These are phyloP conservation scores for Chaetomium fimeti DNA, from an alignment of 495 filamentous ascomycete species.

Conservation along the genomic window DNA sequence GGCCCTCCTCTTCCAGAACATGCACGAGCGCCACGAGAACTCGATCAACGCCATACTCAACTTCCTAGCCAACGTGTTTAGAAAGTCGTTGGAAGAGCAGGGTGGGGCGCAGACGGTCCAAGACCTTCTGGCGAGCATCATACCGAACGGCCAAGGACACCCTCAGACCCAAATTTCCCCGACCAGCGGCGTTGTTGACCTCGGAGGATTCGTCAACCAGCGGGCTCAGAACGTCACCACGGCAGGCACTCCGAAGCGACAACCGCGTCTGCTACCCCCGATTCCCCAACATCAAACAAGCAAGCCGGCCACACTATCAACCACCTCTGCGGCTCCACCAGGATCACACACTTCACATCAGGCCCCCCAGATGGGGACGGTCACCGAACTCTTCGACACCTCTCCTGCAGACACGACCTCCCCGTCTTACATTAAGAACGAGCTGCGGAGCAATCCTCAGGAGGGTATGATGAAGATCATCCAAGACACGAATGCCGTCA, in stretches of 20 bases:
- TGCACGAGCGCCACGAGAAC: constrained; percentile 94
- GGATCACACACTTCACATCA: constrained; percentile 28
- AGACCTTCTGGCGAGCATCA: constrained; percentile 68
- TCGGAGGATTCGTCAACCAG: constrained; percentile 61
- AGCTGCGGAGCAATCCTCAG: constrained; percentile 53
- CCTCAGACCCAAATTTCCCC: constrained; percentile 44
- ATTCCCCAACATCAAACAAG: constrained; percentile 40
- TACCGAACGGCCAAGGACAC: constrained; percentile 52
- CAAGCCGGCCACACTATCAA: constrained; percentile 32
- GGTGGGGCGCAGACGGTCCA: constrained; percentile 66
- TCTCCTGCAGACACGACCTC: constrained; percentile 41
- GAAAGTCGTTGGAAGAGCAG: constrained; percentile 61
- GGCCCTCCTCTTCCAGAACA: constrained; percentile 80
- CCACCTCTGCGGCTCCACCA: constrained; percentile 33
- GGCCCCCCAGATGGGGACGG: constrained; percentile 42
- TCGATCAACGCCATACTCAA: constrained; percentile 97
- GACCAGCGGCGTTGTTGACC: constrained; percentile 69
- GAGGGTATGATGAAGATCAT: constrained; percentile 87
- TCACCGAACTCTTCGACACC: constrained; percentile 50
- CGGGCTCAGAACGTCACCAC: constrained; percentile 40
- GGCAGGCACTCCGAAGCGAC: constrained; percentile 45
- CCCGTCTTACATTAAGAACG: constrained; percentile 47
- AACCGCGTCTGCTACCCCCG: constrained; percentile 48
- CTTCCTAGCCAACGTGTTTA: constrained; percentile 94
- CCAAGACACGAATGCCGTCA: constrained; percentile 69